Percentiles rank a stretch among this genome's conserved stretches.
These are phyloP conservation scores for Aspergillus homomorphus DNA, from an alignment of 495 filamentous ascomycete genomes.

Conservation along the genomic window DNA sequence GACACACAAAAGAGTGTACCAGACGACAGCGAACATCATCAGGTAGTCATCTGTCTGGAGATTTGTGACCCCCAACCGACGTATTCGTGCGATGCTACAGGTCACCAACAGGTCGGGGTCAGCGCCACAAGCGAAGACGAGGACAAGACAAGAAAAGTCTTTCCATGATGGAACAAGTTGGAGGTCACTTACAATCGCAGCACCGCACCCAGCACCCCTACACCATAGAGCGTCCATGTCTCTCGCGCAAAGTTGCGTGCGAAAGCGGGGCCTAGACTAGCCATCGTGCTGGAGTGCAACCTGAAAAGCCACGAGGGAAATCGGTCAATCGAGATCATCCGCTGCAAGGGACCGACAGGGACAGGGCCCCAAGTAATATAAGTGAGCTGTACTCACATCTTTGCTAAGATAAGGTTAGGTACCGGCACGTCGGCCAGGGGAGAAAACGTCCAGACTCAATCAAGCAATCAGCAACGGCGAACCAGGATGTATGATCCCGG, in stretches of 20 bases:
- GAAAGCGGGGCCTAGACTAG: slow-evolving; percentile 35
- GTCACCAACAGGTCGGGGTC: not conserved
- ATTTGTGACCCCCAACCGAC: slow-evolving; percentile 41
- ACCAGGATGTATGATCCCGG: not conserved
- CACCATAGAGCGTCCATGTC: slow-evolving; percentile 48
- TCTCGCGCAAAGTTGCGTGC: slow-evolving; percentile 35
- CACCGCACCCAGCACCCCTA: slow-evolving; percentile 41
- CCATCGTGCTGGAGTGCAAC: slow-evolving; percentile 31
- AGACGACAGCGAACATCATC: slow-evolving; percentile 47
- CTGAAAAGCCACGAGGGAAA: slow-evolving; percentile 10
- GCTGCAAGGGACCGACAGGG: slow-evolving; percentile 6
- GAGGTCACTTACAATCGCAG: slow-evolving; percentile 41
- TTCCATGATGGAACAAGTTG: not conserved
- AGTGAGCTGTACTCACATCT: slow-evolving; percentile 21
- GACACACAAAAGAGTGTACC: slow-evolving; percentile 54
- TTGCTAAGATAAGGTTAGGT: not conserved
- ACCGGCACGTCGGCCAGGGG: not conserved
- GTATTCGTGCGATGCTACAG: slow-evolving; percentile 46
- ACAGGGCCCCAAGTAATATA: slow-evolving; percentile 6
- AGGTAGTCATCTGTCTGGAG: slow-evolving; percentile 52
- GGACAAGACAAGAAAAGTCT: not conserved
- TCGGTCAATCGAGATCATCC: slow-evolving; percentile 12
- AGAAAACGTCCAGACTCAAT: not conserved
- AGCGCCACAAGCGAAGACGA: not conserved
- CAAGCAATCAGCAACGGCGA: slow-evolving; percentile 1